Conservation (phyloP, 2,329 filamentous ascomycete species). For the Falciphora oryzae region DNA sequence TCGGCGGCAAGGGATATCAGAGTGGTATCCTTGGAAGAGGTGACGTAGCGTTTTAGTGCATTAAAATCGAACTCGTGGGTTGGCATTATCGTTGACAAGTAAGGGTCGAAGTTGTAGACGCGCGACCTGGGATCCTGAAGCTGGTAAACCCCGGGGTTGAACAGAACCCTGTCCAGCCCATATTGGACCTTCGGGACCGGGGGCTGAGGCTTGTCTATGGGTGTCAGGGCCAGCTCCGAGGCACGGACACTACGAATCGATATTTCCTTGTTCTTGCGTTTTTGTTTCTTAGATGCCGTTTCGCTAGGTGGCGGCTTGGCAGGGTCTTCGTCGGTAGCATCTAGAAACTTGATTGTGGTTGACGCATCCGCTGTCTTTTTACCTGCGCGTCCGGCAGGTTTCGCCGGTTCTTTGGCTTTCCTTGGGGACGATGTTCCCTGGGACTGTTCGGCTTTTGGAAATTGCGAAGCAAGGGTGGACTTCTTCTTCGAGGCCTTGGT, state of each 20-base stretch:
- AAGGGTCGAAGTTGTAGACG: constrained; percentile 96
- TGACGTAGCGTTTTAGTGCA: constrained; percentile 79
- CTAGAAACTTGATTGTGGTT: background rate
- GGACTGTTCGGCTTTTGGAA: background rate
- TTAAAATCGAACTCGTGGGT: constrained; percentile 88
- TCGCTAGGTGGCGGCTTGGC: too few species aligned
- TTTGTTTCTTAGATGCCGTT: background rate
- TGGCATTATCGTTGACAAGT: constrained; percentile 89
- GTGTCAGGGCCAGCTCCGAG: constrained; percentile 14
- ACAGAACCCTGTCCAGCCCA: constrained; percentile 82
- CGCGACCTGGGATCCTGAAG: constrained; percentile 82
- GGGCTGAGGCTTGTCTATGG: constrained; percentile 27
- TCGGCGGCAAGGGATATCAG: constrained; percentile 63
- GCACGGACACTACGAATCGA: constrained; percentile 21
- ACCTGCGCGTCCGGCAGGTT: background rate
- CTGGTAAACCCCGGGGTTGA: constrained; percentile 89
- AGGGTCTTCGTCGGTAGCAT: background rate
- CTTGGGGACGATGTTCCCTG: background rate
- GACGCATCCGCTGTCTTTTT: background rate
- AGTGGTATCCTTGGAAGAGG: constrained; percentile 75
- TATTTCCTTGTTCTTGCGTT: background rate
- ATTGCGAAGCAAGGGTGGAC: background rate
- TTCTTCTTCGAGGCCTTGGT: background rate
- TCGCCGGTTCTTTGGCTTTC: background rate
- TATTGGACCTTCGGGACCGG: constrained; percentile 60